A percentile compares a stretch with the other conserved stretches of the same genome.
Evolutionary conservation across 192 early-diverging fungal species (phyloP).

Genomic region (Podila epicladia): DNA sequence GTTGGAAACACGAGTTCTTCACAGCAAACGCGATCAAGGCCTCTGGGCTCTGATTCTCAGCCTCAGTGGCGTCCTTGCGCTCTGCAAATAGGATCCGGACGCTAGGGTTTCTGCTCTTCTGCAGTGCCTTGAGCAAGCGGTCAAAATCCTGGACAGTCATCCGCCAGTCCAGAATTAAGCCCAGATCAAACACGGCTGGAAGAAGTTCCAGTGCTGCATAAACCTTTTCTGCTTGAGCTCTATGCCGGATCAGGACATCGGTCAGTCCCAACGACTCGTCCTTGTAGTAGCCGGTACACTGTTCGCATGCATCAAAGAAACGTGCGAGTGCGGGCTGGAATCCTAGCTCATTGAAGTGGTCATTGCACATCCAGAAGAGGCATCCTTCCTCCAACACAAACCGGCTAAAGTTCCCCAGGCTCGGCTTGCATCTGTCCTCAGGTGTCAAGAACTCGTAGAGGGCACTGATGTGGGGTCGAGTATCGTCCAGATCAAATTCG

Average conservation of each 20-base stretch:
- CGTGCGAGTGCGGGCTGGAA: background rate
- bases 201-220: slow-evolving; percentile 7
- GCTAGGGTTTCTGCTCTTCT: background rate
- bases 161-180: slow-evolving; percentile 17
- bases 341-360: background rate
- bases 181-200: slow-evolving; percentile 18
- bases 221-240: slow-evolving; percentile 2
- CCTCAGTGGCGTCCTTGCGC: background rate
- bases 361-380: slow-evolving; percentile 3
- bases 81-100: slow-evolving; percentile 12
- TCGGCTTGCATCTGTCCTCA: background rate
- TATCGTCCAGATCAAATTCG: background rate
- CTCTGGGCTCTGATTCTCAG: background rate
- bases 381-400: background rate
- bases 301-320: background rate
- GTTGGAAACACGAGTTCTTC: background rate
- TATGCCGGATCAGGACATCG: slow-evolving; percentile 5
- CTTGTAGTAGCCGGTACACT: background rate
- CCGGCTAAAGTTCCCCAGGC: background rate
- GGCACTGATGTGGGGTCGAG: background rate
- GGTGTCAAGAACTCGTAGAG: slow-evolving; percentile 5
- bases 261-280: slow-evolving; percentile 4
- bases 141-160: slow-evolving; percentile 8
- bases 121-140: background rate
- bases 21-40: slow-evolving; percentile 9